Conservation (phyloP, 495 filamentous ascomycete species). For the Penicillium lagena region DNA sequence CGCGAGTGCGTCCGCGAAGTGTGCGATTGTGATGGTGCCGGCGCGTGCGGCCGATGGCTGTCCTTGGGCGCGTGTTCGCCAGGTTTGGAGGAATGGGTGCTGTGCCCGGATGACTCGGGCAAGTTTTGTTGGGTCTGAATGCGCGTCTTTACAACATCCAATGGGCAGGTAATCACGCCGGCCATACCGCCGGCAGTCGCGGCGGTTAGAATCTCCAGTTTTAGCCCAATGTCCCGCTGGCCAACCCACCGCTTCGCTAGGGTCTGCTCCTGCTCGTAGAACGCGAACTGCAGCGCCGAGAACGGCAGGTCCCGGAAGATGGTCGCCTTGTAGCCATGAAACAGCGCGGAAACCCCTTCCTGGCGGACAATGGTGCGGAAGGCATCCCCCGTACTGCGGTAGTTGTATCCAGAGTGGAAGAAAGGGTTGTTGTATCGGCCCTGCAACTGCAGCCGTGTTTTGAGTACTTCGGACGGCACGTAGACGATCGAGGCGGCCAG, state of each 20-base stretch:
- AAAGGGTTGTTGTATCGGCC: conserved; percentile 91
- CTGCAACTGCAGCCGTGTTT: conserved; percentile 90
- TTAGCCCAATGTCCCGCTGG: conserved; percentile 72
- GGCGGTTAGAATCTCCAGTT: conserved; percentile 81
- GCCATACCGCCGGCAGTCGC: conserved; percentile 91
- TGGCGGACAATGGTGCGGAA: conserved; percentile 71
- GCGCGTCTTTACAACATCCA: conserved; percentile 96
- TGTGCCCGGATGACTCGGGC: conserved; percentile 7
- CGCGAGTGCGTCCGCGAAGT: conserved; percentile 37
- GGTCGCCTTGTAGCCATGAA: conserved; percentile 90
- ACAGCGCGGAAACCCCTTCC: conserved; percentile 80
- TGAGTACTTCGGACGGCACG: conserved; percentile 93
- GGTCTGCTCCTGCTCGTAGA: conserved; percentile 89
- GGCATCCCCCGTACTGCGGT: conserved; percentile 72
- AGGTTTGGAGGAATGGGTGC: conserved; percentile 11
- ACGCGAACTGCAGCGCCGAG: conserved; percentile 92
- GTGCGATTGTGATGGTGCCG: conserved; percentile 17
- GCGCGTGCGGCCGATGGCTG: conserved; percentile 25
- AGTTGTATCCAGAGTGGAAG: conserved; percentile 92
- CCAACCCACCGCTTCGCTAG: conserved; percentile 70
- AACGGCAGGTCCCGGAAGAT: conserved; percentile 93
- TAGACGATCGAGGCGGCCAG: conserved; percentile 88
- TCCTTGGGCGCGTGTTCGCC: conserved; percentile 28
- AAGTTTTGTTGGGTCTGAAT: conserved; percentile 90
- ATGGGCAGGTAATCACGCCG: conserved; percentile 86